A percentile compares a stretch with the other conserved stretches of the same genome.
Conservation (phyloP, 1,284 basidiomycete genomes). For the Tilletia walkeri region DNA sequence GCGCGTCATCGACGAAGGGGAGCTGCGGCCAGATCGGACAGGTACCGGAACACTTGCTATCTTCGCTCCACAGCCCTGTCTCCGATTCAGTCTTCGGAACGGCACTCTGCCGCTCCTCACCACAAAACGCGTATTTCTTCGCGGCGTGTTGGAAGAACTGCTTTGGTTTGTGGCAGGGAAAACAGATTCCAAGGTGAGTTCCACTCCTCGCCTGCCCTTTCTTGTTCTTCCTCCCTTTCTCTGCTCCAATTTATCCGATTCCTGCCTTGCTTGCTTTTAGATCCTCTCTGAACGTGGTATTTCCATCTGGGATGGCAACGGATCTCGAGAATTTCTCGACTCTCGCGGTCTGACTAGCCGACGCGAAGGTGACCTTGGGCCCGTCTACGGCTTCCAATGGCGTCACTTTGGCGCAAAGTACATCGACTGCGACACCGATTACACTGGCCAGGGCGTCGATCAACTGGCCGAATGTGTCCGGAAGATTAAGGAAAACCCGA, state of each 20-base stretch:
- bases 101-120: conserved; percentile 76
- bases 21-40: conserved; percentile 45
- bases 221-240: neutral
- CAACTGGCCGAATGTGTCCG: conserved; percentile 82
- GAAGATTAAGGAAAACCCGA: conserved; percentile 90
- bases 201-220: neutral
- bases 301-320: conserved; percentile 98
- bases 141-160: conserved; percentile 89
- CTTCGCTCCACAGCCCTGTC: conserved; percentile 47
- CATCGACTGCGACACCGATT: conserved; percentile 71
- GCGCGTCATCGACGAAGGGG: conserved; percentile 43
- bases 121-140: conserved; percentile 89
- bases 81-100: conserved; percentile 42
- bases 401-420: conserved; percentile 93
- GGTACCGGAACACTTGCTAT: conserved; percentile 51
- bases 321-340: conserved; percentile 81
- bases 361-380: conserved; percentile 88
- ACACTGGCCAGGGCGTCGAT: conserved; percentile 86
- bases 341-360: conserved; percentile 76
- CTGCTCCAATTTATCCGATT: neutral
- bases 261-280: neutral
- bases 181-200: conserved; percentile 69
- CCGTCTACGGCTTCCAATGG: conserved; percentile 99
- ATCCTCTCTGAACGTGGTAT: conserved; percentile 78
- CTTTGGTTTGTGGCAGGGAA: conserved; percentile 89